A percentile compares a stretch with the other conserved stretches of the same genome.
phyloP scores from a whole-genome alignment of 495 filamentous ascomycete genomes.

The Neurospora sp. region DNA sequence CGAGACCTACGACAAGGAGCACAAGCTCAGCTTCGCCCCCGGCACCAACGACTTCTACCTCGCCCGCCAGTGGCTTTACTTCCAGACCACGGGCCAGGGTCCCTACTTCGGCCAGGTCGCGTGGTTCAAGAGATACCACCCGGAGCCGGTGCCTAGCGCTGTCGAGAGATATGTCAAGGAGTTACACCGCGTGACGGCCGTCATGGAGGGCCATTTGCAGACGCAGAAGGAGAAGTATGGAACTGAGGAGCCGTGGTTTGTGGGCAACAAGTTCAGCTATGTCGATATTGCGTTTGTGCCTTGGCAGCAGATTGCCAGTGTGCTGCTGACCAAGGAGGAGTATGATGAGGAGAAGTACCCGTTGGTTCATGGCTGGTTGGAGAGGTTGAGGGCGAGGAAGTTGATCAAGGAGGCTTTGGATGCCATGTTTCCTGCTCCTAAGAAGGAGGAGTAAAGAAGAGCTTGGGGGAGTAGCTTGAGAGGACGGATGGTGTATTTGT shows the following conservation, averaged over 20 bases:
- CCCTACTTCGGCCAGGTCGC: slow-evolving; percentile 54
- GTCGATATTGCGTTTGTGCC: slow-evolving; percentile 50
- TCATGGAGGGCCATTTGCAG: slow-evolving; percentile 44
- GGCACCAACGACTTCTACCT: slow-evolving; percentile 40
- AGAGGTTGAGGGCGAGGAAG: slow-evolving; percentile 21
- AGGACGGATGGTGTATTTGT: not conserved
- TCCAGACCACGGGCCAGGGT: slow-evolving; percentile 60
- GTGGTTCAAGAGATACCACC: slow-evolving; percentile 41
- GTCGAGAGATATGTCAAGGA: slow-evolving; percentile 52
- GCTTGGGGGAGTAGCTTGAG: not conserved
- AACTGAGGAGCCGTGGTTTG: slow-evolving; percentile 36
- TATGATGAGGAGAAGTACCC: slow-evolving; percentile 19
- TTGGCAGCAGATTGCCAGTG: slow-evolving; percentile 33
- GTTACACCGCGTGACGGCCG: slow-evolving; percentile 46
- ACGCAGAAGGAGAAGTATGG: slow-evolving; percentile 26
- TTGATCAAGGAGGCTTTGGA: slow-evolving; percentile 31
- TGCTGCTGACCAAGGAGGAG: slow-evolving; percentile 7
- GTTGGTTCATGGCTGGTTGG: slow-evolving; percentile 29
- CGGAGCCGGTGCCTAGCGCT: slow-evolving; percentile 48
- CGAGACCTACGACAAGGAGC: slow-evolving; percentile 57
- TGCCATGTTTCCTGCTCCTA: slow-evolving; percentile 9
- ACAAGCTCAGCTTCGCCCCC: slow-evolving; percentile 45
- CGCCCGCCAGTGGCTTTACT: slow-evolving; percentile 56
- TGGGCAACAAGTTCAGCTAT: slow-evolving; percentile 48
- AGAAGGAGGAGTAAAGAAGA: slow-evolving; percentile 50